Conservation (phyloP, 345 rosid species). For the Physaria fendleri region DNA sequence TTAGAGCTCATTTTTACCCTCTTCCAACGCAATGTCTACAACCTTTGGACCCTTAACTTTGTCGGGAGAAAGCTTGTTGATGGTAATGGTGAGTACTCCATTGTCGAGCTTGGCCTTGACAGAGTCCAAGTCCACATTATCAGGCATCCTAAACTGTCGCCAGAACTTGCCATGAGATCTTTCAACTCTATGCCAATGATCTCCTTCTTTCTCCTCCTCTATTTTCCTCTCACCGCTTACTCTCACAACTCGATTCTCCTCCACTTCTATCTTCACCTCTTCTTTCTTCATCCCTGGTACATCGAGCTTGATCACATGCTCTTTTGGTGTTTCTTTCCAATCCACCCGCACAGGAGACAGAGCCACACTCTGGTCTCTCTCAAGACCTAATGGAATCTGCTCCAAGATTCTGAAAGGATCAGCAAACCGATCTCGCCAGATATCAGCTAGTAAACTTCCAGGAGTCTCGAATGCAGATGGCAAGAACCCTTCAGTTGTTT, state of each 20-base stretch:
- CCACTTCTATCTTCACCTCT: slow-evolving; percentile 71
- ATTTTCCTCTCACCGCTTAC: slow-evolving; percentile 74
- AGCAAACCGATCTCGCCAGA: slow-evolving; percentile 30
- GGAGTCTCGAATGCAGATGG: slow-evolving; percentile 37
- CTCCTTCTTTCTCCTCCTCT: slow-evolving; percentile 59
- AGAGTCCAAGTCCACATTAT: slow-evolving; percentile 60
- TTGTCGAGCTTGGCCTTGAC: slow-evolving; percentile 60
- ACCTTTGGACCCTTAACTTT: slow-evolving; percentile 52
- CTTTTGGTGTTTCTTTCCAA: slow-evolving; percentile 83
- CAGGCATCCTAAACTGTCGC: slow-evolving; percentile 75
- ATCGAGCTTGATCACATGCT: slow-evolving; percentile 56
- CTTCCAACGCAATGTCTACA: slow-evolving; percentile 46
- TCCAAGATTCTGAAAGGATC: slow-evolving; percentile 69
- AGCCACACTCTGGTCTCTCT: slow-evolving; percentile 40
- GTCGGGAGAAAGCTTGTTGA: slow-evolving; percentile 55
- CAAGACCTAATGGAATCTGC: slow-evolving; percentile 48
- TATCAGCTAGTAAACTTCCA: slow-evolving; percentile 29
- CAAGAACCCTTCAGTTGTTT: slow-evolving; percentile 31
- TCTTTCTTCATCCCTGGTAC: slow-evolving; percentile 73
- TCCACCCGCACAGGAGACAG: slow-evolving; percentile 53
- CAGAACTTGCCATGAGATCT: slow-evolving; percentile 71
- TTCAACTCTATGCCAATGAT: slow-evolving; percentile 83
- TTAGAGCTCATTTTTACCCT: slow-evolving; percentile 40
- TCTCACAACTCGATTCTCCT: slow-evolving; percentile 52
- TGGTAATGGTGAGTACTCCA: slow-evolving; percentile 55